Base-by-base conservation (phyloP, 768 basidiomycete genomes). In the Suillus subluteus region DNA sequence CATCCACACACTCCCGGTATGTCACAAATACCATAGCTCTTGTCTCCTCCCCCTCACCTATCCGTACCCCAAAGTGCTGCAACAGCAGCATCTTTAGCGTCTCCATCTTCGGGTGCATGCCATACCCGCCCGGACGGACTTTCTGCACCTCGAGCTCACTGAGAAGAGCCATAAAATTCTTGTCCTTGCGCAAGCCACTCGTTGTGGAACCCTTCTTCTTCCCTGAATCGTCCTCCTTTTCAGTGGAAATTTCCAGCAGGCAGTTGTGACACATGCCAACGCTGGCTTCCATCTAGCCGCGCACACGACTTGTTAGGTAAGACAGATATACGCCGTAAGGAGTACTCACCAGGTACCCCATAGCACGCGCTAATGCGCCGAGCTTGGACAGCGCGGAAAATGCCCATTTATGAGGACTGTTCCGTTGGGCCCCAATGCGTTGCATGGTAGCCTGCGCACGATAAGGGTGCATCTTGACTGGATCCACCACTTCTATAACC, bases 11-110 rank as follows among this genome's bases (percentile, higher is more conserved):
- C 63, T 92, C 89, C 65, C 98, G 83, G 76, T 87, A 96, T n/a
- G 92, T 90, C 62, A 91, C 91, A 74, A 99, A 99, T 21, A 99
- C 93, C 91, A 99, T 99, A 23, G 91, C 93, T 67, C 90, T 85
- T 2, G 94, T 94, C 56, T 72, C 75, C 35, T 71, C 74, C 58
- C 79, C 79, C 65, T 86, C 80, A 4, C 84, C 86, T 41, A 75
- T 70, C 59, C 66, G 65, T 62, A 69, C 69, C 40, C 76, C 76
- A 73, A 98, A 98, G 76, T 98, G 92, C 54, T 93, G 86, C 21
- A 96, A 78, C 7, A 95, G 80, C 37, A 99, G 80, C 4, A 82
- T 80, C 65, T 88, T 88, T 13, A 97, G 83, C 66, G 84, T 89
- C 58, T 95, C 94, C 88, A 98, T 91, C 81, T 99, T 99, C 4